phyloP scores from a whole-genome alignment of 305 asterid genomes.

The Andrographis paniculata region DNA sequence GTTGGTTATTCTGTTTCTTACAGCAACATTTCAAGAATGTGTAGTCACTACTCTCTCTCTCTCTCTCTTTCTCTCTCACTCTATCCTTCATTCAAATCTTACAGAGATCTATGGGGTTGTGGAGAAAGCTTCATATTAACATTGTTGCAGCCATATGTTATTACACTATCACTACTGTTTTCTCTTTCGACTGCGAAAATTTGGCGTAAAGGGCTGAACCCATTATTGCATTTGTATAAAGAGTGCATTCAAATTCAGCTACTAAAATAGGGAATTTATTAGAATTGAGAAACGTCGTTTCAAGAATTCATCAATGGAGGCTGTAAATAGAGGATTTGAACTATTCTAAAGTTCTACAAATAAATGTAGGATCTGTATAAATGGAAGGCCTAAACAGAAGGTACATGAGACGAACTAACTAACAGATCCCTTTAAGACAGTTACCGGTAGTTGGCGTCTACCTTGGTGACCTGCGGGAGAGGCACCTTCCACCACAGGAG shows the following conservation, averaged over 20 bases:
- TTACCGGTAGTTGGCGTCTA: neutral
- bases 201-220: too few relatives aligned
- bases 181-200: too few relatives aligned
- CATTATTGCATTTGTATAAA: too few relatives aligned
- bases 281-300: neutral
- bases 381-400: slow-evolving; percentile 26
- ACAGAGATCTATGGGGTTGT: too few relatives aligned
- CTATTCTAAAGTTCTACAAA: slow-evolving; percentile 30
- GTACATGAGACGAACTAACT: slow-evolving; percentile 18
- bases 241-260: too few relatives aligned
- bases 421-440: slow-evolving; percentile 1
- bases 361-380: slow-evolving; percentile 19
- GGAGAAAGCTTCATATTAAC: too few relatives aligned
- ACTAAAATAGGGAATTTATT: slow-evolving; percentile 8
- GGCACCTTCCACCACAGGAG: slow-evolving; percentile 84
- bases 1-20: neutral
- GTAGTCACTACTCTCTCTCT: too few relatives aligned
- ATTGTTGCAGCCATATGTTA: too few relatives aligned
- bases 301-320: slow-evolving; percentile 11
- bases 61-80: too few relatives aligned
- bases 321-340: slow-evolving; percentile 22
- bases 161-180: too few relatives aligned
- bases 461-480: slow-evolving; percentile 54
- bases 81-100: too few relatives aligned
- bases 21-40: neutral